Percentiles rank a stretch among this genome's conserved stretches.
These are phyloP conservation scores for Xylaria polymorpha DNA, from an alignment of 2,329 filamentous ascomycete genomes.

Conservation along the genomic window DNA sequence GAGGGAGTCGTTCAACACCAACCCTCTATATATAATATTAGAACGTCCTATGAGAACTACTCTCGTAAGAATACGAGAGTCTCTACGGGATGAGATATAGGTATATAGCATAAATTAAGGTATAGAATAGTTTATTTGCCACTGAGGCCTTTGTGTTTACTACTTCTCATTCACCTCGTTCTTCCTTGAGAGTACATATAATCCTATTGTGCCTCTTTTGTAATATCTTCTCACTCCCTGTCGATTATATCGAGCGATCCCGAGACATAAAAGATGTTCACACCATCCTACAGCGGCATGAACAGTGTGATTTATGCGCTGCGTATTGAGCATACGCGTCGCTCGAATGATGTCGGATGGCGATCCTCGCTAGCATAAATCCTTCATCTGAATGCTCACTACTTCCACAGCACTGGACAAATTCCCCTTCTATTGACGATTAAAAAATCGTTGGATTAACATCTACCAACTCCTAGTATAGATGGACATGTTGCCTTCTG, in stretches of 20 bases:
- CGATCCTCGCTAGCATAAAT: slow-evolving; percentile 73
- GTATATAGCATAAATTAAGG: slow-evolving; percentile 7
- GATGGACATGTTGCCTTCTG: slow-evolving; percentile 57
- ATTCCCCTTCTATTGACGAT: slow-evolving; percentile 69
- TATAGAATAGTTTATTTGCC: slow-evolving; percentile 10
- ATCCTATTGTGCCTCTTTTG: slow-evolving; percentile 66
- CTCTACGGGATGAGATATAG: slow-evolving; percentile 2
- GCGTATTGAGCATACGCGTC: slow-evolving; percentile 69
- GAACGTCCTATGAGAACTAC: neutral
- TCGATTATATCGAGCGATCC: slow-evolving; percentile 50
- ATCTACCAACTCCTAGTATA: slow-evolving; percentile 72
- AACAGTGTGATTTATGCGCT: slow-evolving; percentile 81
- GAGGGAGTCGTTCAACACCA: neutral
- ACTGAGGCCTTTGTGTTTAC: slow-evolving; percentile 35
- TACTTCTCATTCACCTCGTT: slow-evolving; percentile 52
- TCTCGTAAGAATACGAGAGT: neutral
- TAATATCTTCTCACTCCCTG: slow-evolving; percentile 75
- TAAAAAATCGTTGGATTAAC: slow-evolving; percentile 70
- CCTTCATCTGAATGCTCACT: slow-evolving; percentile 74
- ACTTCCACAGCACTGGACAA: slow-evolving; percentile 67
- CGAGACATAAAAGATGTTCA: slow-evolving; percentile 61
- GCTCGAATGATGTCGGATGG: slow-evolving; percentile 72
- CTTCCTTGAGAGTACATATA: slow-evolving; percentile 58
- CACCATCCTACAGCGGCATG: slow-evolving; percentile 67
- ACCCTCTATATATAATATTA: slow-evolving; percentile 11